Evolutionary conservation across 495 filamentous ascomycete genomes (phyloP), one percentile per base, ranked within the genome.

Genomic region (Aspergillus olivimuriae): DNA sequence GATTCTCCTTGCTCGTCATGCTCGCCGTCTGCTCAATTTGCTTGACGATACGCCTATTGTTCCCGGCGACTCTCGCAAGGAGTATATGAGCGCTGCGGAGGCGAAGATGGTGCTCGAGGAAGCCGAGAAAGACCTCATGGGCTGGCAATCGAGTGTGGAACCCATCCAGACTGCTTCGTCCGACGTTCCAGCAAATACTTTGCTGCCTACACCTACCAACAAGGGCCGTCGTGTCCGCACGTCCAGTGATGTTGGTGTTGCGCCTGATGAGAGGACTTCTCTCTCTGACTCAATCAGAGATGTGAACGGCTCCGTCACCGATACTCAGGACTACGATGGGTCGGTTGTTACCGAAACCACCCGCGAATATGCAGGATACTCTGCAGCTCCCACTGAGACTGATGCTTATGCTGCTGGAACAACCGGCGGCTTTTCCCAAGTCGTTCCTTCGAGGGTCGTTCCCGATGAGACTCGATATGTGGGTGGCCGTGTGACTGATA

Each of bases 41-140:
- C 75, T 98, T n/a, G 92, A 98, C 57, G 91, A 95, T 62, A 83
- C 81, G 0, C 86, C 92, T 2, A 79, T 95, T 14, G 83, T 95
- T 2, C 92, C 92, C 2, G 92, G 92, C 24, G 87, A 96, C 58
- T 54, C 74, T 2, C 78, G 81, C 30, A 71, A 73, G 9, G 66
- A 73, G 0, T 97, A 89, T 51, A 73, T 78, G 28, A 65, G 81
- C 39, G 73, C 68, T 19, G 55, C 66, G 11, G 78, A 82, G 39
- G 86, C 89, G 1, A 80, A 84, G 16, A 83, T 89, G 61, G 73
- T 95, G 10, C 75, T 98, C n/a, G 89, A 92, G 50, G 90, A 96
- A 44, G 88, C 89, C 16, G 92, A 98, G 65, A 84, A 86, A 33
- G 87, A 92, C 32, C 74, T 98, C 34, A 79, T 79, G 22, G 74